These are phyloP conservation scores for Globisporangium splendens DNA, from an alignment of 352 stramenopile species.

Conservation along the genomic window DNA sequence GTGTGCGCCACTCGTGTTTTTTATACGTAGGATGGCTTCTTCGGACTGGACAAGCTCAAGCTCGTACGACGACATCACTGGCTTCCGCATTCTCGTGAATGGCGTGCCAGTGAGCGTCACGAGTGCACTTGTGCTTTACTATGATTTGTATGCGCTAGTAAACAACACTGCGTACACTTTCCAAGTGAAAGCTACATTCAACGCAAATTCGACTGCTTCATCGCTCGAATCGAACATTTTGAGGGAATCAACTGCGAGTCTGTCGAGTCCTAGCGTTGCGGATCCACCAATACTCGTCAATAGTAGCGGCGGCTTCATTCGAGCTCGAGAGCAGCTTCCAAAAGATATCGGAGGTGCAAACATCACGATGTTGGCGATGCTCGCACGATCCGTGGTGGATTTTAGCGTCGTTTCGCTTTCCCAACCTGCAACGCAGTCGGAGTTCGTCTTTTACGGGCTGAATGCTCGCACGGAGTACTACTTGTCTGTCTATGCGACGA, in stretches of 20 bases:
- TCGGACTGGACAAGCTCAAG: constrained; percentile 6
- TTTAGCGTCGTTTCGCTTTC: constrained; percentile 2
- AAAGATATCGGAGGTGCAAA: constrained; percentile 3
- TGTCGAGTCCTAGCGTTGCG: neutral
- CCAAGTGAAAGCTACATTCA: constrained; percentile 4
- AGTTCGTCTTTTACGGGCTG: constrained; percentile 9
- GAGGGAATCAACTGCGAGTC: constrained; percentile 2
- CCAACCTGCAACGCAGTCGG: neutral
- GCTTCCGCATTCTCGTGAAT: constrained; percentile 9
- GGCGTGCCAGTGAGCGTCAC: constrained; percentile 3
- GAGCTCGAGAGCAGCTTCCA: neutral
- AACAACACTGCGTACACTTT: constrained; percentile 13
- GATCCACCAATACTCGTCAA: neutral
- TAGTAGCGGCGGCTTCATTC: constrained; percentile 1
- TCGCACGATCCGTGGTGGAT: constrained; percentile 6
- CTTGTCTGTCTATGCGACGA: constrained; percentile 6
- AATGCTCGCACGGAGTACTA: constrained; percentile 6
- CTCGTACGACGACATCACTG: constrained; percentile 4
- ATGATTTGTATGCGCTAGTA: constrained; percentile 4
- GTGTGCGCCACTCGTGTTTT: too few relatives aligned
- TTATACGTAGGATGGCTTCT: constrained; percentile 9
- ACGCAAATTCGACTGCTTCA: neutral
- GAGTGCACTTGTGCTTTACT: neutral
- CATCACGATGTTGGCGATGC: neutral
- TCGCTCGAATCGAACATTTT: constrained; percentile 6